Evolutionary conservation across 208 protist species (phyloP).

Genomic region (Trypanosoma avium): DNA sequence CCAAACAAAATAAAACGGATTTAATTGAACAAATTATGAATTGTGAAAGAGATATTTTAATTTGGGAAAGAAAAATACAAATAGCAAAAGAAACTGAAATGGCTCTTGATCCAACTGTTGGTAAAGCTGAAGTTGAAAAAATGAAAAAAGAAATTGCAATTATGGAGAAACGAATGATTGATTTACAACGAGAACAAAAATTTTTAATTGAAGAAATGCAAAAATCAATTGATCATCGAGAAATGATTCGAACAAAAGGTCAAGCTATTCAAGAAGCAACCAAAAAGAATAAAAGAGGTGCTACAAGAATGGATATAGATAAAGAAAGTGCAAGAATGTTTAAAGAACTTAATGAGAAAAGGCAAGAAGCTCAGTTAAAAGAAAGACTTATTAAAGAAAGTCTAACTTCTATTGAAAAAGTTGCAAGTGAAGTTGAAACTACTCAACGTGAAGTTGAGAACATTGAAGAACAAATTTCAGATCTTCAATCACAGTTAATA

Average conservation of each 20-base stretch:
- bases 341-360: slow-evolving; percentile 87
- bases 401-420: slow-evolving; percentile 79
- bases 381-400: slow-evolving; percentile 81
- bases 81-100: slow-evolving; percentile 95
- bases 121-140: slow-evolving; percentile 91
- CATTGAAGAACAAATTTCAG: slow-evolving; percentile 71
- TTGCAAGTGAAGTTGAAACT: slow-evolving; percentile 68
- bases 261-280: slow-evolving; percentile 71
- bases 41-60: slow-evolving; percentile 93
- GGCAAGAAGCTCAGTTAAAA: slow-evolving; percentile 80
- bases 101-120: slow-evolving; percentile 93
- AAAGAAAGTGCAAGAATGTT: slow-evolving; percentile 87
- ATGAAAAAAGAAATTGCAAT: slow-evolving; percentile 96
- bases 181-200: slow-evolving; percentile 93
- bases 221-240: slow-evolving; percentile 91
- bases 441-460: slow-evolving; percentile 68
- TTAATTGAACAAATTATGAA: slow-evolving; percentile 89
- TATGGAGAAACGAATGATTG: slow-evolving; percentile 92
- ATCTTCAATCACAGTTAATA: slow-evolving; percentile 58
- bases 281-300: slow-evolving; percentile 57
- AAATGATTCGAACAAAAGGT: slow-evolving; percentile 93
- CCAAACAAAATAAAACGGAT: slow-evolving; percentile 71
- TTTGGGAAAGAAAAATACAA: slow-evolving; percentile 96
- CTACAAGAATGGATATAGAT: slow-evolving; percentile 76
- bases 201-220: slow-evolving; percentile 95